Evolutionary conservation across 2,329 filamentous ascomycete genomes (phyloP).

Genomic region (Colletotrichum abscissum): DNA sequence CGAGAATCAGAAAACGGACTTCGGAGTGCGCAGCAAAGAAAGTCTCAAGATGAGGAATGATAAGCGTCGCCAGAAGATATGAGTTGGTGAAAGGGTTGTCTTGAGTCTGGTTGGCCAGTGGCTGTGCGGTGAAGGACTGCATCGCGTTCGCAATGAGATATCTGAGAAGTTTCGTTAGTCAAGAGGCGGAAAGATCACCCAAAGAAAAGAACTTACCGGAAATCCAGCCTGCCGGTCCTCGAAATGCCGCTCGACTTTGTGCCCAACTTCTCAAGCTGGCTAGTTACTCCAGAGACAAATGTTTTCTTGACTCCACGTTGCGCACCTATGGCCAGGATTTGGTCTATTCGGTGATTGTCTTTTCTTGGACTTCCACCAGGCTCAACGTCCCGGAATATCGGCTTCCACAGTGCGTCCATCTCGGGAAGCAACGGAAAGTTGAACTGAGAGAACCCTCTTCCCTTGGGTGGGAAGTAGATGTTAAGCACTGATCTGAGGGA

Average conservation of each 20-base stretch:
- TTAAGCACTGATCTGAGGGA: conserved; percentile 64
- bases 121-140: conserved; percentile 66
- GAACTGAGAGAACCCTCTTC: conserved; percentile 59
- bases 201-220: conserved; percentile 57
- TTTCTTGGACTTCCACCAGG: conserved; percentile 41
- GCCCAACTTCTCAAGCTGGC: conserved; percentile 66
- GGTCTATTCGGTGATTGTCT: conserved; percentile 57
- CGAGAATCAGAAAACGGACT: conserved; percentile 67
- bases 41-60: conserved; percentile 70
- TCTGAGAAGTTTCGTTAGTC: conserved; percentile 45
- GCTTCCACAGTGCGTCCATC: conserved; percentile 63
- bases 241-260: conserved; percentile 59
- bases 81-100: conserved; percentile 67
- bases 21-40: conserved; percentile 65
- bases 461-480: conserved; percentile 60
- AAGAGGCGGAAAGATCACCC: too few species aligned
- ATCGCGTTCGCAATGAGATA: conserved; percentile 71
- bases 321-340: conserved; percentile 70
- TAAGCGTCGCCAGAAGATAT: conserved; percentile 65
- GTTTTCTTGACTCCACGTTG: conserved; percentile 64
- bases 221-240: conserved; percentile 67
- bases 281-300: conserved; percentile 59
- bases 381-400: conserved; percentile 57
- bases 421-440: conserved; percentile 60
- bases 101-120: conserved; percentile 59